A percentile compares a stretch with the other conserved stretches of the same genome.
phyloP scores from a whole-genome alignment of 2,329 filamentous ascomycete species.

The Penicillium palitans region DNA sequence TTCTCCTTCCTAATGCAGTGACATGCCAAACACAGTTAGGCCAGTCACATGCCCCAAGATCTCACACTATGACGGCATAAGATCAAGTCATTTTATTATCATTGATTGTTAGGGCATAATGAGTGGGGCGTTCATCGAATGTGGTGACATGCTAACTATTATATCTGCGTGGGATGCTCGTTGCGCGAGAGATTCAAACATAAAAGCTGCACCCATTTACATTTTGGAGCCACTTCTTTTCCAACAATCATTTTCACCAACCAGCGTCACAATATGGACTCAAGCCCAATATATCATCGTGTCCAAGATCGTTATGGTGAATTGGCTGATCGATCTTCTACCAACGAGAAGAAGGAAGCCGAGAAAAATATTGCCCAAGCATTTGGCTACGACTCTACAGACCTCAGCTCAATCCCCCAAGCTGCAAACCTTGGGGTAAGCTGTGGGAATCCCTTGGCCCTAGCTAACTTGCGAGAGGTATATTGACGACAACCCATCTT shows the following conservation, averaged over 20 bases:
- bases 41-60: too few species aligned
- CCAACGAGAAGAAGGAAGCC: not conserved
- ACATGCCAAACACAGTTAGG: too few species aligned
- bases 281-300: not conserved
- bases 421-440: constrained; percentile 2
- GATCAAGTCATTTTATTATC: not conserved
- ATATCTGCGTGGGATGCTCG: not conserved
- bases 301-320: constrained; percentile 5
- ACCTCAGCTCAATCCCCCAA: not conserved
- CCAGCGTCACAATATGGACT: not conserved
- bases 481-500: too few species aligned
- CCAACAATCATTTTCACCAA: too few species aligned
- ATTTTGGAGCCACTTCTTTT: not conserved
- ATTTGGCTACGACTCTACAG: not conserved
- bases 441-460: not conserved
- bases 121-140: not conserved
- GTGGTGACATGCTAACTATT: not conserved
- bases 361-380: constrained; percentile 2
- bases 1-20: too few species aligned
- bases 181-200: not conserved
- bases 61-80: not conserved
- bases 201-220: not conserved
- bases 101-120: not conserved
- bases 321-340: not conserved
- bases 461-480: not conserved